Evolutionary conservation across 2,329 filamentous ascomycete genomes (phyloP), one percentile per base, ranked within the genome.

Genomic region (Cadophora luteo-olivacea): DNA sequence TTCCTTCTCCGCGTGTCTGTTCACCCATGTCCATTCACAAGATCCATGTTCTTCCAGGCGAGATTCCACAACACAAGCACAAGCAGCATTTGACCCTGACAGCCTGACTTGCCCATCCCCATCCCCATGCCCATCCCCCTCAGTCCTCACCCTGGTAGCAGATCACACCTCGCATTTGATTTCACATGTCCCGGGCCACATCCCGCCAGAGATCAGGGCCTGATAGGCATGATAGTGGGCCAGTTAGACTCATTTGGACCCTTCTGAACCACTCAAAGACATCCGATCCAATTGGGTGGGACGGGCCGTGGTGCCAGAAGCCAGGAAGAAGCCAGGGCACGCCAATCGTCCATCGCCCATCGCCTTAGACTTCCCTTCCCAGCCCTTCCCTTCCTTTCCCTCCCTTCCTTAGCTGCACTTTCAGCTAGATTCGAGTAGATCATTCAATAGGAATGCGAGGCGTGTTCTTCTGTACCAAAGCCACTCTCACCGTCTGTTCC

Each of bases 281-380:
- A 36, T 22, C 54, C 54, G 29, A 38, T 36, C 54, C 54, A 58
- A 24, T 58, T 58, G 54, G 54, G 33, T 58, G 54, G 54, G 14
- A 38, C 54, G 54, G 54, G 19, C 54, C 54, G 54, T 38, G 32
- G n/a, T 36, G 54, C 54, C 52, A 55, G 52, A 22, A 45, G 38
- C 38, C 38, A 45, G 51, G 22, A 24, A 24, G 48, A 29, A 52
- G 49, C 49, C 6, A 52, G 22, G 49, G n/a, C n/a, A n/a, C n/a
- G n/a, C n/a, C n/a, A n/a, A n/a, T n/a, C n/a, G n/a, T n/a, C n/a
- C n/a, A n/a, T n/a, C n/a, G n/a, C n/a, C n/a, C n/a, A n/a, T n/a
- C n/a, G n/a, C n/a, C n/a, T n/a, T n/a, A n/a, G n/a, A n/a, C n/a
- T n/a, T n/a, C n/a, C n/a, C n/a, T n/a, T n/a, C n/a, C n/a, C n/a